Evolutionary conservation across 306 rosid genomes (phyloP).

Genomic region (Quercus rubra): DNA sequence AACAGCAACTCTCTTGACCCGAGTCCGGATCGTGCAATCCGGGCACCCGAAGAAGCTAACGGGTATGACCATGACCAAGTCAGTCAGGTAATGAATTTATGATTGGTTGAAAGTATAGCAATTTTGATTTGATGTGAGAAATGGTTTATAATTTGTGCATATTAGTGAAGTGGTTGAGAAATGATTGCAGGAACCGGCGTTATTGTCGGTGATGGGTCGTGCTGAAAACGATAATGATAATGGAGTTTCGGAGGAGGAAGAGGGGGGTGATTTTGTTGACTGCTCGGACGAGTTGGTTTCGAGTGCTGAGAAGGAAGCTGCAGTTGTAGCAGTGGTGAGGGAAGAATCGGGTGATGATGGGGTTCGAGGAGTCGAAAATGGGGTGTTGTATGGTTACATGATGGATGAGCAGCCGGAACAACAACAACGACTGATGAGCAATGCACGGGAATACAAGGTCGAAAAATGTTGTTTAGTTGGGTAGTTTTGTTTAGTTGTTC

Average conservation of each 20-base stretch:
- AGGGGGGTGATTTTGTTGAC: slow-evolving; percentile 79
- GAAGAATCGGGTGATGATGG: slow-evolving; percentile 20
- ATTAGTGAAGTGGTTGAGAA: neutral
- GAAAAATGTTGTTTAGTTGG: neutral
- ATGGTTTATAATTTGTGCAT: no score
- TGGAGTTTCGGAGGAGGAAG: slow-evolving; percentile 40
- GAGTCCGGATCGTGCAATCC: slow-evolving; percentile 10
- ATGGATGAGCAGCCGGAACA: slow-evolving; percentile 29
- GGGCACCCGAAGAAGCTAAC: slow-evolving; percentile 14
- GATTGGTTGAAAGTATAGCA: no score
- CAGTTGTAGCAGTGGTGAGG: slow-evolving; percentile 16
- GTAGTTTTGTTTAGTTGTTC: slow-evolving; percentile 3
- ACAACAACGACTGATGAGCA: slow-evolving; percentile 12
- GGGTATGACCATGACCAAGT: slow-evolving; percentile 9
- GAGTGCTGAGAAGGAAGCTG: slow-evolving; percentile 44
- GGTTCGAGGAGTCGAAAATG: slow-evolving; percentile 32
- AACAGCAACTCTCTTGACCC: neutral
- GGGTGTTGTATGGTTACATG: slow-evolving; percentile 17
- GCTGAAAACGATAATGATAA: slow-evolving; percentile 19
- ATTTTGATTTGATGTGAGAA: no score
- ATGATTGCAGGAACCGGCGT: slow-evolving; percentile 7
- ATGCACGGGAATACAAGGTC: slow-evolving; percentile 42
- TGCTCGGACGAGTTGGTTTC: slow-evolving; percentile 70
- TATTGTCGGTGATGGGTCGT: slow-evolving; percentile 16
- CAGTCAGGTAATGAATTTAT: no score